A percentile compares a stretch with the other conserved stretches of the same genome.
Evolutionary conservation across 2,329 filamentous ascomycete genomes (phyloP).

Genomic region (Colletotrichum sojae): DNA sequence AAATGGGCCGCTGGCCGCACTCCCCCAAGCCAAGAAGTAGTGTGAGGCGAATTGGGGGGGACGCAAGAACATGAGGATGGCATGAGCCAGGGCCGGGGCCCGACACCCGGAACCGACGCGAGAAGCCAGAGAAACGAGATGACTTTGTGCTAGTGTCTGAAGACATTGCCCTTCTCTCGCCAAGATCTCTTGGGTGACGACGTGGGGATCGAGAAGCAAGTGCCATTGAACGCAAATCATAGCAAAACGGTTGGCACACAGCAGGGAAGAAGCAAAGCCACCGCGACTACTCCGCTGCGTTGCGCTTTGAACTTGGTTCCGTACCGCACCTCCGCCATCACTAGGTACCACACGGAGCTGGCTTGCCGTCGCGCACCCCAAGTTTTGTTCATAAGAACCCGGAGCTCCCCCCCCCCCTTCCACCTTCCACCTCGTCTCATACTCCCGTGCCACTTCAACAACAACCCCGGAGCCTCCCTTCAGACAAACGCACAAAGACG

Average conservation of each 20-base stretch:
- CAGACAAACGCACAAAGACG: constrained; percentile 20
- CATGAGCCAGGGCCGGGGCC: constrained; percentile 20
- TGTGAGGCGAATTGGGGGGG: constrained; percentile 10
- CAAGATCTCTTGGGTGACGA: constrained; percentile 29
- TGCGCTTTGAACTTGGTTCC: constrained; percentile 37
- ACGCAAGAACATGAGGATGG: constrained; percentile 4
- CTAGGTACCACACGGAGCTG: constrained; percentile 20
- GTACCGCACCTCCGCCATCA: constrained; percentile 13
- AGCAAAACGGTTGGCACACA: constrained; percentile 29
- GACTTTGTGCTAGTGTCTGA: constrained; percentile 35
- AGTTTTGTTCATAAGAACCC: constrained; percentile 37
- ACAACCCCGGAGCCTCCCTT: constrained; percentile 20
- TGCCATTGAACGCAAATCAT: constrained; percentile 33
- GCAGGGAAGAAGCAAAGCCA: constrained; percentile 19
- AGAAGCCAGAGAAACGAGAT: constrained; percentile 26
- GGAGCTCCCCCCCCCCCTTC: constrained; percentile 9
- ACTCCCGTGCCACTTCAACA: constrained; percentile 6
- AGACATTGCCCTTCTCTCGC: constrained; percentile 17
- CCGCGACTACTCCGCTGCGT: constrained; percentile 5
- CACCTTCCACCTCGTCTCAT: accelerated
- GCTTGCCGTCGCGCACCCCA: constrained; percentile 12
- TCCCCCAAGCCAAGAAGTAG: constrained; percentile 33
- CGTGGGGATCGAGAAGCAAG: constrained; percentile 25
- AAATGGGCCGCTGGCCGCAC: constrained; percentile 25
- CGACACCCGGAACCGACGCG: constrained; percentile 23